Evolutionary conservation across 257 asterid species (phyloP).

Genomic region (Fraxinus anomala): DNA sequence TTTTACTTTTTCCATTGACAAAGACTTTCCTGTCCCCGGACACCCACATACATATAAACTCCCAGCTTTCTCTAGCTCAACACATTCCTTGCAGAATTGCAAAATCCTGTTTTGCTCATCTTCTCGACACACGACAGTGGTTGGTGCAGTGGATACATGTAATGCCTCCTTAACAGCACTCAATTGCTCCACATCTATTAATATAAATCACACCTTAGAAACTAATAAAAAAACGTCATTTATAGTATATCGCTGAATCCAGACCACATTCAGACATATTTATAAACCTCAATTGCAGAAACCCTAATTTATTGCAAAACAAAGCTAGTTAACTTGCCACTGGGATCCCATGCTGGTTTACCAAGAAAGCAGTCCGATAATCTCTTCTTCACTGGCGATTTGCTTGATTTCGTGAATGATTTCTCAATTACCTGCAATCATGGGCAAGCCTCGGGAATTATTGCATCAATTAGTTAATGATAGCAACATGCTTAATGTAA

Average conservation of each 20-base stretch:
- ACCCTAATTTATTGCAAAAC: background rate
- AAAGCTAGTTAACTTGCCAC: conserved; percentile 46
- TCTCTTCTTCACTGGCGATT: conserved; percentile 51
- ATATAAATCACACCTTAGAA: conserved; percentile 16
- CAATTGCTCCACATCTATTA: conserved; percentile 65
- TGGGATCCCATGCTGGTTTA: conserved; percentile 69
- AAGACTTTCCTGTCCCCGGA: conserved; percentile 95
- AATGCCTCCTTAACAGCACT: conserved; percentile 74
- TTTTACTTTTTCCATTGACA: conserved; percentile 74
- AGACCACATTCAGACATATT: background rate
- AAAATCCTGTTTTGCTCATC: conserved; percentile 65
- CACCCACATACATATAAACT: conserved; percentile 90
- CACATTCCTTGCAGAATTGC: conserved; percentile 75
- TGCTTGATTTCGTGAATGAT: conserved; percentile 33
- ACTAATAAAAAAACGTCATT: background rate
- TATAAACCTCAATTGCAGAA: background rate
- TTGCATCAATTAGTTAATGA: conserved; percentile 11
- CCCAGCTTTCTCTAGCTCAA: conserved; percentile 70
- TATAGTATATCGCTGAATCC: background rate
- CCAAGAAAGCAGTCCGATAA: conserved; percentile 41
- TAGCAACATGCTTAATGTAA: background rate
- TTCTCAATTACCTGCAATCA: conserved; percentile 41
- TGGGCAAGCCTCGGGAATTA: background rate
- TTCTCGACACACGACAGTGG: conserved; percentile 65
- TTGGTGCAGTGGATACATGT: conserved; percentile 78